Conservation (phyloP, 257 asterid genomes). For the Leonotis leonurus region DNA sequence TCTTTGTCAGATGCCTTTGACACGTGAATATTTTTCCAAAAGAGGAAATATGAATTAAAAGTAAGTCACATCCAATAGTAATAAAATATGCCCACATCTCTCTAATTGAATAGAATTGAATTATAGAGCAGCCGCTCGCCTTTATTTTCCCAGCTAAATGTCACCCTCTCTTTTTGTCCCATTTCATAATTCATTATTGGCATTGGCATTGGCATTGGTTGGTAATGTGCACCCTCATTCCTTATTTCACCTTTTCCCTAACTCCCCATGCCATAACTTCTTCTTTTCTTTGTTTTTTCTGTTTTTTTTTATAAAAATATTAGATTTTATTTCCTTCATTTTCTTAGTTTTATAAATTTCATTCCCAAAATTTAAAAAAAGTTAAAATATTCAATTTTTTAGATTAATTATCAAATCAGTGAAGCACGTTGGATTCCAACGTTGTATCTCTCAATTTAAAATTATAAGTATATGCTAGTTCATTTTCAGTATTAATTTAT, state of each 20-base stretch:
- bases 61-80: constrained; percentile 27
- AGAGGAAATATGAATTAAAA: constrained; percentile 36
- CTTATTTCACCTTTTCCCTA: neutral
- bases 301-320: too few relatives aligned
- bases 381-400: too few relatives aligned
- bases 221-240: neutral
- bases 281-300: neutral
- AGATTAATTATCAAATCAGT: too few relatives aligned
- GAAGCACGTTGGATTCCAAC: too few relatives aligned
- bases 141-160: constrained; percentile 7
- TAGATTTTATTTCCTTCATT: too few relatives aligned
- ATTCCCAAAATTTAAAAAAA: too few relatives aligned
- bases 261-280: neutral
- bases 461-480: too few relatives aligned
- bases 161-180: constrained; percentile 28
- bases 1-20: constrained; percentile 31
- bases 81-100: too few relatives aligned
- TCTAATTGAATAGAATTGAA: too few relatives aligned
- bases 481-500: too few relatives aligned
- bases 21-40: constrained; percentile 32
- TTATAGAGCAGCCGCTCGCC: neutral
- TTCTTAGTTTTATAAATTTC: too few relatives aligned
- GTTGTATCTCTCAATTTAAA: too few relatives aligned
- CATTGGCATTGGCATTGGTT: neutral
- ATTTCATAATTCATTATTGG: neutral